Conservation (phyloP, 2,329 filamentous ascomycete species). For the Cladophialophora carrionii region DNA sequence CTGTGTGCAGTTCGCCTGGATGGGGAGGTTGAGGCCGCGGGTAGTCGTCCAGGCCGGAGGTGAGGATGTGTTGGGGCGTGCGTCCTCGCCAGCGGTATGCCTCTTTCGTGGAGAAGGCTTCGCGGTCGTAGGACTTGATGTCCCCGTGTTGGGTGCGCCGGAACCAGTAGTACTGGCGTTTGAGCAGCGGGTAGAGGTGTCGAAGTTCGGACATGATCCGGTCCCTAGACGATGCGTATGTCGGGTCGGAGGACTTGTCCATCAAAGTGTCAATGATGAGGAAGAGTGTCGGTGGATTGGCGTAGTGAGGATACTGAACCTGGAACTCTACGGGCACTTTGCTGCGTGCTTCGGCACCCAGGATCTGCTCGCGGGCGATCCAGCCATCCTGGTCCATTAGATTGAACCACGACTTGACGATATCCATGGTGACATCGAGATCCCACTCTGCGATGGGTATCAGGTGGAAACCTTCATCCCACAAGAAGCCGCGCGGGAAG, state of each 20-base stretch:
- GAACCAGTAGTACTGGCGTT: conserved; percentile 93
- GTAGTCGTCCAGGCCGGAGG: conserved; percentile 94
- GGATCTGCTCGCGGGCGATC: conserved; percentile 95
- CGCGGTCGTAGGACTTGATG: conserved; percentile 85
- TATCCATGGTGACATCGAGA: conserved; percentile 80
- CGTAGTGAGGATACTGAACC: conserved; percentile 94
- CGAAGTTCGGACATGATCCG: conserved; percentile 54
- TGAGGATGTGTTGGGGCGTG: conserved; percentile 81
- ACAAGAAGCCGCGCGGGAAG: conserved; percentile 94
- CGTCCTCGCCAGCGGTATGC: conserved; percentile 94
- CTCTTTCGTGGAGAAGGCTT: conserved; percentile 85
- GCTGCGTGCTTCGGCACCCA: conserved; percentile 86
- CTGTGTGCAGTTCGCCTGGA: conserved; percentile 91
- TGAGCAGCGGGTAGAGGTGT: conserved; percentile 81
- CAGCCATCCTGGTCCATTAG: conserved; percentile 96
- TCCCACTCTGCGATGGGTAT: conserved; percentile 93
- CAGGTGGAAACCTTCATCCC: conserved; percentile 97
- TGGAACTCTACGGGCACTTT: conserved; percentile 95
- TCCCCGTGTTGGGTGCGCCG: conserved; percentile 87
- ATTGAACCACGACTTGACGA: conserved; percentile 93
- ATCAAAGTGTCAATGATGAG: conserved; percentile 84
- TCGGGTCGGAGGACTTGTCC: conserved; percentile 64
- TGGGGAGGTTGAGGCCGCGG: conserved; percentile 91
- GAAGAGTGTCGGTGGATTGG: conserved; percentile 94
- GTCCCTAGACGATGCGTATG: conserved; percentile 36